These are phyloP conservation scores for Cyberlindnera mrakii DNA, from an alignment of 805 yeast genomes.

Conservation along the genomic window DNA sequence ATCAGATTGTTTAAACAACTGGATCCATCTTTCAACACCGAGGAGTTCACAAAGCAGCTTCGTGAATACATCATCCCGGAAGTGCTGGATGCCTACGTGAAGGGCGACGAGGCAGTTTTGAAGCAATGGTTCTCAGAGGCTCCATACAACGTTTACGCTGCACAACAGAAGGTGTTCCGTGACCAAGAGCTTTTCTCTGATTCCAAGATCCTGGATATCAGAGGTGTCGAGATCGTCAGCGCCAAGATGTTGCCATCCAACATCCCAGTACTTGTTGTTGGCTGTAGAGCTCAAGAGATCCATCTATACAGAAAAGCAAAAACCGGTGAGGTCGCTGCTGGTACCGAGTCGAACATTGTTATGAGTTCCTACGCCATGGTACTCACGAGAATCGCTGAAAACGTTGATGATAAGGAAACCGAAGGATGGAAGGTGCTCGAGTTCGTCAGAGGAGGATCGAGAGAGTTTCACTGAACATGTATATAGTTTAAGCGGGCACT, in stretches of 20 bases:
- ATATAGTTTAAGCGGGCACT: background rate
- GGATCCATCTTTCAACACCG: constrained; percentile 83
- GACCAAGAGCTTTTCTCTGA: constrained; percentile 91
- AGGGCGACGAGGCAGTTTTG: constrained; percentile 78
- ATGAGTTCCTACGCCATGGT: constrained; percentile 96
- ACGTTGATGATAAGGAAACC: constrained; percentile 81
- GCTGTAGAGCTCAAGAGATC: constrained; percentile 95
- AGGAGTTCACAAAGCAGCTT: constrained; percentile 71
- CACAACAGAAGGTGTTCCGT: constrained; percentile 85
- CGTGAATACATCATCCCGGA: constrained; percentile 94
- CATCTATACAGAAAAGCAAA: constrained; percentile 82
- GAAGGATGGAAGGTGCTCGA: constrained; percentile 97
- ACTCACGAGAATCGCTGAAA: constrained; percentile 86
- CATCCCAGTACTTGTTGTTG: constrained; percentile 85
- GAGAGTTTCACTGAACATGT: constrained; percentile 47
- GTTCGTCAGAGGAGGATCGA: constrained; percentile 88
- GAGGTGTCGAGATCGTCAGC: constrained; percentile 89
- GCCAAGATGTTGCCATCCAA: constrained; percentile 87
- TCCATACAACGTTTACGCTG: constrained; percentile 90
- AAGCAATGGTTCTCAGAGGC: constrained; percentile 95
- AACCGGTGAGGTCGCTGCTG: constrained; percentile 94
- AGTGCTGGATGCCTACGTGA: constrained; percentile 88
- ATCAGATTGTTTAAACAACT: constrained; percentile 75
- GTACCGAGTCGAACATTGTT: constrained; percentile 88
- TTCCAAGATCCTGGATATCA: constrained; percentile 84